Base-by-base conservation (phyloP, 139 green algal genomes). In the Zygnema circumcarinatum region DNA sequence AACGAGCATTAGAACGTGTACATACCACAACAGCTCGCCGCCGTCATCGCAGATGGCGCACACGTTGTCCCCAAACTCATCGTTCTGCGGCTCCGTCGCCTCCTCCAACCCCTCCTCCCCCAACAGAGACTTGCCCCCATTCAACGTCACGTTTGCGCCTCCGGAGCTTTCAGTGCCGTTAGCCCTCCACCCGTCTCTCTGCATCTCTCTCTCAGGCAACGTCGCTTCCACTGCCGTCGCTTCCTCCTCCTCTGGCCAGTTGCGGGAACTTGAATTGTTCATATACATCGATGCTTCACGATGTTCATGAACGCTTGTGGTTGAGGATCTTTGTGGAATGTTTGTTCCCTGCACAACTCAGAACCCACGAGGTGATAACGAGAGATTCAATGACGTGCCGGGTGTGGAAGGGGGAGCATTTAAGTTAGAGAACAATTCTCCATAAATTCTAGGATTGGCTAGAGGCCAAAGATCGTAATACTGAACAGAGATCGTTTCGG, bases 11-110 rank as follows among this genome's bases (percentile, higher is more conserved):
- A n/a, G n/a, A n/a, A n/a, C n/a, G n/a, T n/a, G n/a, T n/a, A n/a
- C n/a, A n/a, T 83, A 83, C 16, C 47, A 39, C 16, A 94, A 33
- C 20, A 94, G n/a, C 25, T 87, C 36, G 0, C 84, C 84, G 11
- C 84, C 84, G 33, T 89, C 84, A 53, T 89, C 84, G 22, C 84
- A 89, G 35, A 89, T 87, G 1, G 38, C 76, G 20, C 84, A 89
- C n/a, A 79, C 21, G 29, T n/a, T 86, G 52, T 86, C 76, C 7
- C 69, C 36, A 72, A 33, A 25, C 1, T 82, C 32, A 7, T 42
- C 79, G 53, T 87, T 29, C 81, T 87, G 35, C 69, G 79, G 33
- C 81, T 87, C 69, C 69, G 54, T 73, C 32, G 25, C 36, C 73
- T 86, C 69, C 11, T 86, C 39, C 40, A 41, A 7, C 69, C 3